Evolutionary conservation across 2,329 filamentous ascomycete genomes (phyloP).

Genomic region (Penicillium sp.): DNA sequence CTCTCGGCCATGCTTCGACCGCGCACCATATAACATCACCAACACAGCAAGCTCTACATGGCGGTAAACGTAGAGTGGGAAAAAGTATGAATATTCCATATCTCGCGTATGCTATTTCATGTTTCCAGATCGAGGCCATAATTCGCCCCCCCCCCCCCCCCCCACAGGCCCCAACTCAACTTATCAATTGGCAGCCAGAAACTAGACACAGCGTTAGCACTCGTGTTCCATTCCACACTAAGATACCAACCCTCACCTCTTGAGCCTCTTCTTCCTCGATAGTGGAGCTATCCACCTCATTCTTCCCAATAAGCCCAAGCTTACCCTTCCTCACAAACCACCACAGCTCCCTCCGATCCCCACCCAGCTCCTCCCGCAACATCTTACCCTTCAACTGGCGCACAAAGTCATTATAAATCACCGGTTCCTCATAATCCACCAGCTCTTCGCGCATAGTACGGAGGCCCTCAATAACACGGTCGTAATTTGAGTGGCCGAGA

Average conservation of each 20-base stretch:
- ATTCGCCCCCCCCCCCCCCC: no score
- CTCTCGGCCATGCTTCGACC: not conserved
- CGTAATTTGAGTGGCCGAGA: slow-evolving; percentile 72
- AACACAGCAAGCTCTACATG: not conserved
- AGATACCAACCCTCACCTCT: slow-evolving; percentile 39
- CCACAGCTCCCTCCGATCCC: slow-evolving; percentile 81
- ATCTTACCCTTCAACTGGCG: slow-evolving; percentile 69
- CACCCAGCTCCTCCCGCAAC: slow-evolving; percentile 66
- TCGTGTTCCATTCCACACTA: not conserved
- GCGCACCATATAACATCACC: not conserved
- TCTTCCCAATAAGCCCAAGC: slow-evolving; percentile 70
- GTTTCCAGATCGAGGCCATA: not conserved
- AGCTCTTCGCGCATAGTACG: slow-evolving; percentile 76
- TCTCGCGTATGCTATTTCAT: not conserved
- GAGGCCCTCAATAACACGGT: slow-evolving; percentile 70
- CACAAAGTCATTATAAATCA: slow-evolving; percentile 72
- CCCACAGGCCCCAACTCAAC: not conserved
- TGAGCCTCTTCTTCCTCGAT: slow-evolving; percentile 70
- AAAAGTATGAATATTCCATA: not conserved
- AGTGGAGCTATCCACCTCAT: slow-evolving; percentile 61
- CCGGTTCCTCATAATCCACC: slow-evolving; percentile 70
- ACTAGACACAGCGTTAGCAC: slow-evolving; percentile 5
- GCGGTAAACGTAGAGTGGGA: not conserved
- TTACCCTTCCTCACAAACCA: slow-evolving; percentile 64
- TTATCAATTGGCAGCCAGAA: slow-evolving; percentile 1